These are phyloP conservation scores for Orbilia quercus DNA, from an alignment of 2,329 filamentous ascomycete genomes.

Conservation along the genomic window DNA sequence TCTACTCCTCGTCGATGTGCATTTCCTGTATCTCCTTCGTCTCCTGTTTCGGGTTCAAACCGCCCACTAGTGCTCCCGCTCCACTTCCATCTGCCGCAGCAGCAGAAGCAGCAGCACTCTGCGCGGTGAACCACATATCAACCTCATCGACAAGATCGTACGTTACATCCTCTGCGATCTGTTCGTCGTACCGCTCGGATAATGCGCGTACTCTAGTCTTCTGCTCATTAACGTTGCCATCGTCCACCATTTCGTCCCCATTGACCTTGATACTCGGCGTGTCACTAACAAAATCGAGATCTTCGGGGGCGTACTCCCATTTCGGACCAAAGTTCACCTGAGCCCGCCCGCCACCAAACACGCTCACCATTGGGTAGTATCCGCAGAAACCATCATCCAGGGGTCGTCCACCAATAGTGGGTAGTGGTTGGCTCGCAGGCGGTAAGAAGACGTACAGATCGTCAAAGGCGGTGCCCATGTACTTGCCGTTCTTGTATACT, in stretches of 20 bases:
- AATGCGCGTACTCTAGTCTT: constrained; percentile 67
- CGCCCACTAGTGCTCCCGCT: neutral
- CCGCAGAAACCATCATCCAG: constrained; percentile 95
- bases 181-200: constrained; percentile 84
- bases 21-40: constrained; percentile 53
- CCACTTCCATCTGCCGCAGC: constrained; percentile 1
- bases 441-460: constrained; percentile 90
- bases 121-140: constrained; percentile 83
- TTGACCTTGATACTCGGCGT: constrained; percentile 62
- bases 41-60: constrained; percentile 30
- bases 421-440: constrained; percentile 80
- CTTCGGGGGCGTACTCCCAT: constrained; percentile 86
- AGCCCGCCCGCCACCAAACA: constrained; percentile 88
- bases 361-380: constrained; percentile 92
- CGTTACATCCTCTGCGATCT: constrained; percentile 92
- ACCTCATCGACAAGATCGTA: constrained; percentile 96
- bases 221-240: constrained; percentile 60
- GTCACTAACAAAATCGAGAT: constrained; percentile 63
- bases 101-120: constrained; percentile 35
- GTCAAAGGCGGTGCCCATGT: constrained; percentile 87
- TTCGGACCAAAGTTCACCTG: constrained; percentile 94
- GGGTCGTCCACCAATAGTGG: constrained; percentile 79
- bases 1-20: constrained; percentile 54
- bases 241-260: constrained; percentile 62
- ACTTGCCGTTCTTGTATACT: constrained; percentile 89